Conservation (phyloP, 352 stramenopile genomes). For the Globisporangium cylindrosporum region DNA sequence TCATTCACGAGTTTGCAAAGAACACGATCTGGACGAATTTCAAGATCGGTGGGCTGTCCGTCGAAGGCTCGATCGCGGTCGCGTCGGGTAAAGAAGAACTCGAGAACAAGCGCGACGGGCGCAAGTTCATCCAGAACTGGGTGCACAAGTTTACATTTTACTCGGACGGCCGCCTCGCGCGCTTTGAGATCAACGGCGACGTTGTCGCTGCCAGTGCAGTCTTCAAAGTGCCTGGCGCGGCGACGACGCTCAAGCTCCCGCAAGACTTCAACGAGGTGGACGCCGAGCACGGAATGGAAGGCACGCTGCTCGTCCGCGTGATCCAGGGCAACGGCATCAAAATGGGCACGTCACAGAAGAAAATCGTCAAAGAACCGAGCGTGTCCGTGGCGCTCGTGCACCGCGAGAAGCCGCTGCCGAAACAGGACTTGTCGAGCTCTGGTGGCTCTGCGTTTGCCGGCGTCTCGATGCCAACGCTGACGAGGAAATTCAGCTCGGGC, state of each 20-base stretch:
- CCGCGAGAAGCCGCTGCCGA: slow-evolving; percentile 48
- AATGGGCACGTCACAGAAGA: slow-evolving; percentile 63
- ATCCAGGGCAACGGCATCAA: slow-evolving; percentile 84
- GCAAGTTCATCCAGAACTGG: slow-evolving; percentile 89
- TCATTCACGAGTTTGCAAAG: slow-evolving; percentile 78
- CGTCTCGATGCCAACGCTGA: slow-evolving; percentile 71
- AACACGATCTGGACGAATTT: slow-evolving; percentile 85
- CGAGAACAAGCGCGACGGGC: slow-evolving; percentile 78
- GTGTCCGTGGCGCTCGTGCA: slow-evolving; percentile 62
- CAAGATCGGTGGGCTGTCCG: slow-evolving; percentile 77
- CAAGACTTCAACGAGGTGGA: slow-evolving; percentile 89
- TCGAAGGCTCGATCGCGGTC: slow-evolving; percentile 84
- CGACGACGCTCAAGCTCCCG: slow-evolving; percentile 82
- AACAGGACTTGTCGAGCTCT: slow-evolving; percentile 29
- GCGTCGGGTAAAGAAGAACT: slow-evolving; percentile 84
- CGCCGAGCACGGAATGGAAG: slow-evolving; percentile 68
- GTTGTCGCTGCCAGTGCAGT: slow-evolving; percentile 83
- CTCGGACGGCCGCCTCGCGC: slow-evolving; percentile 73
- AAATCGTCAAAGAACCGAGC: slow-evolving; percentile 58
- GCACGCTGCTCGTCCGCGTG: slow-evolving; percentile 66
- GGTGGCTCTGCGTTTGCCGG: slow-evolving; percentile 37
- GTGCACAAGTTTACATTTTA: slow-evolving; percentile 91
- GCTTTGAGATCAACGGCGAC: slow-evolving; percentile 88
- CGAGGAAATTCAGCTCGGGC: slow-evolving; percentile 66
- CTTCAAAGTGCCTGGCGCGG: slow-evolving; percentile 82